A percentile compares a stretch with the other conserved stretches of the same genome.
phyloP scores from a whole-genome alignment of 1,284 basidiomycete species.

The Schizophyllum amplum region DNA sequence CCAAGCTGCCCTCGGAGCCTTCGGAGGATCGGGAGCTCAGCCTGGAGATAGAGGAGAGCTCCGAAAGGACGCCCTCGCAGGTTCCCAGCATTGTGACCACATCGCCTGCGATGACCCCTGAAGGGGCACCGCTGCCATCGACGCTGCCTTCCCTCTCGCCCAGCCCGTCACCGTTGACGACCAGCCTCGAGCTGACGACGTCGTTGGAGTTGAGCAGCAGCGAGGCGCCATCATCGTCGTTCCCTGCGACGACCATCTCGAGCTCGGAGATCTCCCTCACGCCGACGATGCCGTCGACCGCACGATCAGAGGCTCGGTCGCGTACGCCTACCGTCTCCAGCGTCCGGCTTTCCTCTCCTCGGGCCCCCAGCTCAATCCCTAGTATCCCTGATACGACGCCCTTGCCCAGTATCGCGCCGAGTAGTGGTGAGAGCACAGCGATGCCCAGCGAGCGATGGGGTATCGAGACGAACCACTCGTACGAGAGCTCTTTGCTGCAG shows the following conservation, averaged over 20 bases:
- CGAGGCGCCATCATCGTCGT: slow-evolving; percentile 1
- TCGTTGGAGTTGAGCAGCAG: slow-evolving; percentile 8
- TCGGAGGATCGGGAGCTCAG: not conserved
- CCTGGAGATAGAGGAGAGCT: not conserved
- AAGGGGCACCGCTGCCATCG: not conserved
- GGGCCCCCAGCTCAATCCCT: not conserved
- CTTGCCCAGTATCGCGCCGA: not conserved
- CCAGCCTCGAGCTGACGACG: slow-evolving; percentile 5
- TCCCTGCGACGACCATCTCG: not conserved
- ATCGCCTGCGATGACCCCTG: not conserved
- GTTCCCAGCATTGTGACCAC: slow-evolving; percentile 4
- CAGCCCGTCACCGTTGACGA: not conserved
- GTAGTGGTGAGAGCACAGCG: not conserved
- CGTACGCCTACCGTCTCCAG: not conserved
- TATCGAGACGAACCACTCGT: slow-evolving; percentile 4
- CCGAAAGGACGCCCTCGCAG: slow-evolving; percentile 8
- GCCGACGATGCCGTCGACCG: not conserved
- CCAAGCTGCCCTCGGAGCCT: not conserved
- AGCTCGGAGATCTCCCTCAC: not conserved
- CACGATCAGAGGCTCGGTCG: not conserved
- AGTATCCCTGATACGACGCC: not conserved
- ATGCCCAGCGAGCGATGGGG: not conserved
- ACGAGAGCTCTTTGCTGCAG: slow-evolving; percentile 12
- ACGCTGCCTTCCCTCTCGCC: not conserved
- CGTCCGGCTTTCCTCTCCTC: not conserved